Percentiles rank a stretch among this genome's conserved stretches.
These are phyloP conservation scores for Phytophthora quininea DNA, from an alignment of 352 stramenopile species.

Conservation along the genomic window DNA sequence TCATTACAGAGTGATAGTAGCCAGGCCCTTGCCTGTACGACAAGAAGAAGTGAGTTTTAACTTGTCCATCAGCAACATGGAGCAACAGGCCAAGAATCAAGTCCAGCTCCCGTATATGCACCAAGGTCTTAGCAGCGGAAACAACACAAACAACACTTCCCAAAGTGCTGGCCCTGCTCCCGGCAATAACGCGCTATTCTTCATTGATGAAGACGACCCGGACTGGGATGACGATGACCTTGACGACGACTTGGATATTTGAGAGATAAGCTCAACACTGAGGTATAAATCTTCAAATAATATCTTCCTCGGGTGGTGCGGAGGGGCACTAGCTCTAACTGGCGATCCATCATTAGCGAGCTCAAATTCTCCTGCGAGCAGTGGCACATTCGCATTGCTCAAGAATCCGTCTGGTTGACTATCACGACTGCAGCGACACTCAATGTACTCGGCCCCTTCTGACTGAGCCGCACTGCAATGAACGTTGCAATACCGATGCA, in stretches of 20 bases:
- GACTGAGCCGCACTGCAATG: conserved; percentile 5
- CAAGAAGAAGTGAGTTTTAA: conserved; percentile 78
- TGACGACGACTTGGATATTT: conserved; percentile 67
- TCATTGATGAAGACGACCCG: conserved; percentile 83
- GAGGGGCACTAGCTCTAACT: too few species aligned
- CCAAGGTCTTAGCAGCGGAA: conserved; percentile 30
- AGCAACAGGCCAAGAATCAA: conserved; percentile 62
- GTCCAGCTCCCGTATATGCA: conserved; percentile 82
- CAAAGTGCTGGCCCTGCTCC: conserved; percentile 5
- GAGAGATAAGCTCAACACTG: conserved; percentile 3
- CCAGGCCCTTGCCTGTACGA: conserved; percentile 47
- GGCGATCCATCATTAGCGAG: too few species aligned
- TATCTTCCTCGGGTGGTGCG: neutral
- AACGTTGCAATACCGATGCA: conserved; percentile 12
- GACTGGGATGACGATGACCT: conserved; percentile 75
- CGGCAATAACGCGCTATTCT: conserved; percentile 50
- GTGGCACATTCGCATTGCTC: conserved; percentile 21
- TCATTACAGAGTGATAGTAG: neutral
- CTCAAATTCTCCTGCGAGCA: conserved; percentile 18
- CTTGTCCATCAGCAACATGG: conserved; percentile 60
- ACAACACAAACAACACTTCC: neutral
- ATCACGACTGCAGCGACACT: conserved; percentile 20
- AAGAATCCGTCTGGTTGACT: conserved; percentile 9
- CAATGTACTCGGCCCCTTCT: conserved; percentile 19
- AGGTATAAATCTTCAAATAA: neutral